These are phyloP conservation scores for Trichoderma virens DNA, from an alignment of 495 filamentous ascomycete species.

Conservation along the genomic window DNA sequence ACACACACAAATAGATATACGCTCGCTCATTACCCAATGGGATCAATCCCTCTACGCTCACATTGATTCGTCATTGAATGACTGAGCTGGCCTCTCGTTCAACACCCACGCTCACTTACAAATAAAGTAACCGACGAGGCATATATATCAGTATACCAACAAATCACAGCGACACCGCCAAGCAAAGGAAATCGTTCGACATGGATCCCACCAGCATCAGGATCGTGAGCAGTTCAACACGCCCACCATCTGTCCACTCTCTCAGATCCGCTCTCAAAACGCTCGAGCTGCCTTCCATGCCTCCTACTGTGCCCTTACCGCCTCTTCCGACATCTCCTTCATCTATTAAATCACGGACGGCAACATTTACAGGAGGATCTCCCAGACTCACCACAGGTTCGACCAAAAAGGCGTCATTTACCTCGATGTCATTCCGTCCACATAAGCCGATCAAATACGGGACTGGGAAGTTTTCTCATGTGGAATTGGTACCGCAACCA, in stretches of 20 bases:
- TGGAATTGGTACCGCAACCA: constrained; percentile 43
- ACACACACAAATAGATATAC: background rate
- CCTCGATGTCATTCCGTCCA: background rate
- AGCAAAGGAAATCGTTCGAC: background rate
- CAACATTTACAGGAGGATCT: background rate
- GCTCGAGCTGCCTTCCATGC: background rate
- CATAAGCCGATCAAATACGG: constrained; percentile 35
- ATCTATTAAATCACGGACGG: background rate
- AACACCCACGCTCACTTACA: background rate
- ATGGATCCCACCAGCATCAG: background rate
- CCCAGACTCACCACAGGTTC: constrained; percentile 23
- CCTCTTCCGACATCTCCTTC: background rate
- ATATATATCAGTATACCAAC: no score
- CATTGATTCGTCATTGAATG: background rate
- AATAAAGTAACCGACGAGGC: background rate
- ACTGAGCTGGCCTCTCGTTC: background rate
- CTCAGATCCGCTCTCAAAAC: constrained; percentile 1
- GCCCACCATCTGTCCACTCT: background rate
- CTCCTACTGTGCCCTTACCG: background rate
- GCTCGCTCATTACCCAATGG: background rate
- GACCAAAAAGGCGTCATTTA: constrained; percentile 17
- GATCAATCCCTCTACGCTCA: background rate
- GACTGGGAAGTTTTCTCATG: constrained; percentile 29
- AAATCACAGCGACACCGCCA: background rate
- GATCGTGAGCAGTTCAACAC: background rate